A percentile compares a stretch with the other conserved stretches of the same genome.
These are phyloP conservation scores for Tricholoma flavovirens DNA, from an alignment of 768 basidiomycete species.

Conservation along the genomic window DNA sequence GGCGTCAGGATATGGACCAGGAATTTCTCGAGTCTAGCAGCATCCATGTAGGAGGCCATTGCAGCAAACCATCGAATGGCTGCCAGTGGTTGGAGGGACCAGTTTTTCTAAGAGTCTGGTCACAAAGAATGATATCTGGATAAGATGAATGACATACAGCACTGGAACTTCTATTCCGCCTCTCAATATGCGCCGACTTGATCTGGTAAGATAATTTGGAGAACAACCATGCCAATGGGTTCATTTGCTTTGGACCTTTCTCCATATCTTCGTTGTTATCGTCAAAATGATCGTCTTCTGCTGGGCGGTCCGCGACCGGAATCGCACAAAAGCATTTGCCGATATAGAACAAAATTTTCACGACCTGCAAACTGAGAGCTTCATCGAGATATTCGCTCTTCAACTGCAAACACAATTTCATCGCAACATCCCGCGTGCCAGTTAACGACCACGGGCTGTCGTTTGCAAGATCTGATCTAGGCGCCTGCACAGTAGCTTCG, in stretches of 20 bases:
- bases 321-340: constrained; percentile 72
- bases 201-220: constrained; percentile 89
- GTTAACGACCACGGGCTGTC: constrained; percentile 44
- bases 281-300: constrained; percentile 20
- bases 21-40: constrained; percentile 53
- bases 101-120: constrained; percentile 52
- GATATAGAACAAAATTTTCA: constrained; percentile 92
- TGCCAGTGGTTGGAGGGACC: constrained; percentile 77
- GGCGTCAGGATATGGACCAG: constrained; percentile 84
- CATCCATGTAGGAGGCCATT: constrained; percentile 70
- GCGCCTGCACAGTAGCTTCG: constrained; percentile 38
- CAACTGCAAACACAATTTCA: constrained; percentile 70
- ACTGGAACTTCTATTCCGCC: constrained; percentile 47
- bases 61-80: constrained; percentile 93
- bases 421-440: constrained; percentile 65
- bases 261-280: constrained; percentile 26
- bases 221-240: constrained; percentile 88
- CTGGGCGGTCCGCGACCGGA: constrained; percentile 17
- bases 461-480: constrained; percentile 24
- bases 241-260: constrained; percentile 27
- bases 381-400: constrained; percentile 77
- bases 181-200: constrained; percentile 65
- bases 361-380: constrained; percentile 69
- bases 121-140: background rate
- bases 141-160: constrained; percentile 31